Conservation (phyloP, 495 filamentous ascomycete species). For the Mytilinidion resinicola region DNA sequence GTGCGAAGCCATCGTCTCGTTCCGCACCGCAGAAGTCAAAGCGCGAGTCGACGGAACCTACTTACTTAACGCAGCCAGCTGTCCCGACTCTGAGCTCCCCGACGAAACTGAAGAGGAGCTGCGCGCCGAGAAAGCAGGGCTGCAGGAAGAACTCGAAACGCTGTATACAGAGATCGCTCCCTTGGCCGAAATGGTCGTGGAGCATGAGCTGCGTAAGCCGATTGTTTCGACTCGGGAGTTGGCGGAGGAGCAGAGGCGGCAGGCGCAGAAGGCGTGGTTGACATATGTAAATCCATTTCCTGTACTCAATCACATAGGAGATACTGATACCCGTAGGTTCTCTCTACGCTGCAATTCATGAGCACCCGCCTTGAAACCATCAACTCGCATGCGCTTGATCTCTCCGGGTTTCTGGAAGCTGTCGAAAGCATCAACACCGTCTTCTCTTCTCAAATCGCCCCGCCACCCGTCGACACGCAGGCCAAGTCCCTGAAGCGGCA, state of each 20-base stretch:
- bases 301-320: background rate
- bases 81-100: background rate
- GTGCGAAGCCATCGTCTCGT: slow-evolving; percentile 30
- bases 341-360: slow-evolving; percentile 25
- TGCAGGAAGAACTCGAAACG: slow-evolving; percentile 28
- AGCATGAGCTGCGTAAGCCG: slow-evolving; percentile 23
- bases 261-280: slow-evolving; percentile 18
- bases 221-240: slow-evolving; percentile 15
- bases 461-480: background rate
- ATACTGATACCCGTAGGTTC: slow-evolving; percentile 13
- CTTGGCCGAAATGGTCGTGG: slow-evolving; percentile 34
- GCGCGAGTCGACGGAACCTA: slow-evolving; percentile 27
- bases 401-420: slow-evolving; percentile 18
- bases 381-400: slow-evolving; percentile 1
- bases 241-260: slow-evolving; percentile 13
- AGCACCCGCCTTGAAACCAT: slow-evolving; percentile 19
- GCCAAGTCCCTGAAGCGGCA: slow-evolving; percentile 4
- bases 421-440: slow-evolving; percentile 9
- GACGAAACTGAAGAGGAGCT: slow-evolving; percentile 5
- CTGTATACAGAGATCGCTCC: slow-evolving; percentile 31
- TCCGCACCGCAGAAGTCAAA: slow-evolving; percentile 28
- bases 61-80: slow-evolving; percentile 3
- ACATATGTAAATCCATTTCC: slow-evolving; percentile 13
- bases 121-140: slow-evolving; percentile 21
- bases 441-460: background rate